Conservation (phyloP, 2,329 filamentous ascomycete species). For the Trichoderma breve region DNA sequence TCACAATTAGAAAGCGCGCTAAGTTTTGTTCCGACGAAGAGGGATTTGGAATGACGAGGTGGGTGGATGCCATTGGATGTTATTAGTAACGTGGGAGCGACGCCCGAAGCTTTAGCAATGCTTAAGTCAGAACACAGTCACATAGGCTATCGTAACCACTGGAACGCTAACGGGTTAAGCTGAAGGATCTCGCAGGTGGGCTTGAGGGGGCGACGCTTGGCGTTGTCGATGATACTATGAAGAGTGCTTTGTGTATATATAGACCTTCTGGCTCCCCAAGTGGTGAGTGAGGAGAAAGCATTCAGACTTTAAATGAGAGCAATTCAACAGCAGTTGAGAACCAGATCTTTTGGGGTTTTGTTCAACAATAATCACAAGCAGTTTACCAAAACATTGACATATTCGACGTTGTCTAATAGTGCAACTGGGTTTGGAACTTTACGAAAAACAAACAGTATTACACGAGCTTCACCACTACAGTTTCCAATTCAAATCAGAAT, state of each 20-base stretch:
- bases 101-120: conserved; percentile 9
- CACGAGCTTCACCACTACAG: neutral
- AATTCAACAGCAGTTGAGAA: neutral
- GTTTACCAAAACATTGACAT: neutral
- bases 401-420: neutral
- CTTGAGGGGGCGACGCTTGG: neutral
- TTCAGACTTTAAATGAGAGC: conserved; percentile 1
- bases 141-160: neutral
- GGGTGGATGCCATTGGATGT: neutral
- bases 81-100: neutral
- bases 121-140: conserved; percentile 14
- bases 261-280: neutral
- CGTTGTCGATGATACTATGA: conserved; percentile 47
- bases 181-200: conserved; percentile 24
- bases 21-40: neutral
- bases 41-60: neutral
- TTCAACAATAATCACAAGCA: neutral
- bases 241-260: neutral
- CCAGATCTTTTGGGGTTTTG: neutral
- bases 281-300: neutral
- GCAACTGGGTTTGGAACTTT: neutral
- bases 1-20: conserved; percentile 35
- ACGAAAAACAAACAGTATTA: neutral
- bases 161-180: neutral
- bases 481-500: conserved; percentile 1